Base-by-base conservation (phyloP, 345 rosid species). In the Lepidium sativum region DNA sequence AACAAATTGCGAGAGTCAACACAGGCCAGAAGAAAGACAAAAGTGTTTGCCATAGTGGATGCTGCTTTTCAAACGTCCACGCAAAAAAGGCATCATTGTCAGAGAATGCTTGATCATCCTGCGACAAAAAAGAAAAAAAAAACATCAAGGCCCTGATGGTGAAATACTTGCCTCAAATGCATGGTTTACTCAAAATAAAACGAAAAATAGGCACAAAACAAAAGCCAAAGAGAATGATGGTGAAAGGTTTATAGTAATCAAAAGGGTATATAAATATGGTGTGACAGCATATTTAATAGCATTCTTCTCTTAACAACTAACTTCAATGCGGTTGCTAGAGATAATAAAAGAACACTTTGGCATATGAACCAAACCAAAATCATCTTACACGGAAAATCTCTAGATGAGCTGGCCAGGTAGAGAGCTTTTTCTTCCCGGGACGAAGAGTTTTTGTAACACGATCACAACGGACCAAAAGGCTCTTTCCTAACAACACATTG, bases 371-470 rank as follows among this genome's bases (percentile, higher is more conserved):
- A 65, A 49, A 1, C 4, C 38, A 29, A 39, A 65, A 58, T 27
- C 11, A 60, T 71, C 91, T 86, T 80, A 94, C 99, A 77, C 86
- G 91, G 75, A 80, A 94, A 47, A 94, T 86, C 80, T 86, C 97
- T 31, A 94, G 62, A 84, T 94, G 97, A 63, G 99, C 99, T 8
- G 99, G 99, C 99, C 99, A 94, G 10, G 97, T 94, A 77, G 99
- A 94, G 63, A 94, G 50, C 78, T 90, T 94, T 78, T 78, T 94
- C 87, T 88, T 94, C 72, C 99, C 99, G 0, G 99, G 99, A 73
- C 97, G 99, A 73, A 94, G 79, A 70, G 96, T 94, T 85, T 90
- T 90, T 21, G 89, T 92, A 47, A 90, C 97, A 52, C 99, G 97
- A 77, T 94, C 99, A 75, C 99, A 94, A 1, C 99, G 92, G 50